A percentile compares a stretch with the other conserved stretches of the same genome.
These are phyloP conservation scores for Trypanosoma boissoni DNA, from an alignment of 208 protist genomes.

Conservation along the genomic window DNA sequence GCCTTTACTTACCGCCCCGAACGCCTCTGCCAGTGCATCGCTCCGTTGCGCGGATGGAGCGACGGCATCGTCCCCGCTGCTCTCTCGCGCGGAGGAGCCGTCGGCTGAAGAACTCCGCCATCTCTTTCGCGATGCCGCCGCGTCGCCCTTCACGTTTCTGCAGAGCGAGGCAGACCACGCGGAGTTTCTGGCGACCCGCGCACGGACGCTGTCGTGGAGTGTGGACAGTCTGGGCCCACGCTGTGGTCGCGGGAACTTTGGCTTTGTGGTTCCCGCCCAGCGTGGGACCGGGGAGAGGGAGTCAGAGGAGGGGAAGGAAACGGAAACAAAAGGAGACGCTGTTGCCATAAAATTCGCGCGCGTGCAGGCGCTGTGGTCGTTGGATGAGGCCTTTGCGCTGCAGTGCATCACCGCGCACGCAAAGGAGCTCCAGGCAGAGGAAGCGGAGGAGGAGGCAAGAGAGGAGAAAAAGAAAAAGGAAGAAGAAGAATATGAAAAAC, in stretches of 20 bases:
- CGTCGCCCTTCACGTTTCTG: conserved; percentile 14
- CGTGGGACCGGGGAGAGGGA: background rate
- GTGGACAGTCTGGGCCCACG: background rate
- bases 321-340: background rate
- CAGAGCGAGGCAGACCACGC: background rate
- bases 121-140: conserved; percentile 1
- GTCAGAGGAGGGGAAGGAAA: background rate
- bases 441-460: background rate
- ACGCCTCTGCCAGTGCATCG: no score
- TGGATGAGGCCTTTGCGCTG: conserved; percentile 16
- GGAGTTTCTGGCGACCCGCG: background rate
- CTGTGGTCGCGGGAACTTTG: conserved; percentile 20
- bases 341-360: conserved; percentile 23
- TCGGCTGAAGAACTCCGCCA: conserved; percentile 3
- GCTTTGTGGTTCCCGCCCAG: conserved; percentile 21
- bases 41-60: no score
- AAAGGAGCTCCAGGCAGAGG: conserved; percentile 4
- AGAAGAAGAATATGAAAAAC: background rate
- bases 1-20: no score
- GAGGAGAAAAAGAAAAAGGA: background rate
- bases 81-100: background rate
- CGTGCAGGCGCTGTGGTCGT: conserved; percentile 14
- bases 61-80: no score
- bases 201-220: background rate
- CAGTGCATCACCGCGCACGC: conserved; percentile 6